phyloP scores from a whole-genome alignment of 352 stramenopile species.

The Phytophthora meadii region DNA sequence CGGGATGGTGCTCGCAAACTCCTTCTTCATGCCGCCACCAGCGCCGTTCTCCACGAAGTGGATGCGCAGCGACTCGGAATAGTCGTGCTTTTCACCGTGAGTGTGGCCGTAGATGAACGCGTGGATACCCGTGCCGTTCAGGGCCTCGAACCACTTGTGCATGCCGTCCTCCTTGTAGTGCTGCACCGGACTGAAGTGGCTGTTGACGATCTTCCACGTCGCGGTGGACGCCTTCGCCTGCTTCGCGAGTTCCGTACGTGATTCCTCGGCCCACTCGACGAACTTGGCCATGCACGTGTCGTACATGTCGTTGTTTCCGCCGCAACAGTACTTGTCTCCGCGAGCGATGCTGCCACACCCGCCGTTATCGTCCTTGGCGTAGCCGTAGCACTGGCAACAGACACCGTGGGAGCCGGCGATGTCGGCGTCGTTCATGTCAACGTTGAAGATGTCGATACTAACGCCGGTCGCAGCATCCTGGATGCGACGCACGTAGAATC shows the following conservation, averaged over 20 bases:
- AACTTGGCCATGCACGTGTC: slow-evolving; percentile 16
- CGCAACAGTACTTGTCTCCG: slow-evolving; percentile 16
- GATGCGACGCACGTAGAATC: slow-evolving; percentile 18
- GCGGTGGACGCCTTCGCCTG: slow-evolving; percentile 4
- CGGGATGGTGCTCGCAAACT: slow-evolving; percentile 18
- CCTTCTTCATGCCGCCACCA: slow-evolving; percentile 22
- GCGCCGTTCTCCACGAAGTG: slow-evolving; percentile 30
- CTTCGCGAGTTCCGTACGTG: slow-evolving; percentile 3
- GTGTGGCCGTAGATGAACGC: slow-evolving; percentile 25
- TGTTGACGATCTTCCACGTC: slow-evolving; percentile 12
- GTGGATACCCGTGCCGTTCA: slow-evolving; percentile 11
- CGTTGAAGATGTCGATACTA: slow-evolving; percentile 66
- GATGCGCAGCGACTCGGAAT: slow-evolving; percentile 15
- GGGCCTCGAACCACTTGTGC: slow-evolving; percentile 26
- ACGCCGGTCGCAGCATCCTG: slow-evolving; percentile 35
- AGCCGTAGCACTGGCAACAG: slow-evolving; percentile 32
- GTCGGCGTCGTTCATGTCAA: slow-evolving; percentile 65
- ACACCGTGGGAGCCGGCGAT: slow-evolving; percentile 54
- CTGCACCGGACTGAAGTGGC: slow-evolving; percentile 5
- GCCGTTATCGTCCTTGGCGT: slow-evolving; percentile 1
- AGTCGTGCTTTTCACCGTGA: slow-evolving; percentile 13
- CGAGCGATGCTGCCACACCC: slow-evolving; percentile 4
- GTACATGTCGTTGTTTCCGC: slow-evolving; percentile 14
- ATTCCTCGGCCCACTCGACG: slow-evolving; percentile 9
- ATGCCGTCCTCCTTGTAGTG: slow-evolving; percentile 19